phyloP scores from a whole-genome alignment of 495 filamentous ascomycete genomes.

The Penicillium chermesinum region DNA sequence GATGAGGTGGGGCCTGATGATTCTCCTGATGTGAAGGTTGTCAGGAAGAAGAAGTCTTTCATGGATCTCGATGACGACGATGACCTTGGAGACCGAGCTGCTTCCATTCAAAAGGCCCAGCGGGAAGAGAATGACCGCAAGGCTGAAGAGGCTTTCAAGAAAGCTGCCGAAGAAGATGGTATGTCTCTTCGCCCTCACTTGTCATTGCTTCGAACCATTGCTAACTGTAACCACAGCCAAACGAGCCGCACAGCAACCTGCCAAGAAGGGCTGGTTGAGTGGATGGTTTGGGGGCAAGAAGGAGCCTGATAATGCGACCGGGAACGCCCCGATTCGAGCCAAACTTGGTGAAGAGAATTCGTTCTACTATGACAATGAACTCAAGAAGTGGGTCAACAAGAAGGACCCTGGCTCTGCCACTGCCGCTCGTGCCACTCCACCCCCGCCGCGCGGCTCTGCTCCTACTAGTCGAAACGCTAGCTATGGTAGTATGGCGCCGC shows the following conservation, averaged over 20 bases:
- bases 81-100: slow-evolving; percentile 47
- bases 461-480: slow-evolving; percentile 38
- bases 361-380: slow-evolving; percentile 89
- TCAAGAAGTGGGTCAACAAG: slow-evolving; percentile 98
- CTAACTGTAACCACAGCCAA: slow-evolving; percentile 32
- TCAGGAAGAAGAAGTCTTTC: slow-evolving; percentile 61
- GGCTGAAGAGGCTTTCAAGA: slow-evolving; percentile 72
- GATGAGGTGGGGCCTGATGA: slow-evolving; percentile 29
- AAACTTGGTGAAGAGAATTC: slow-evolving; percentile 92
- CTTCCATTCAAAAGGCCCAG: slow-evolving; percentile 49
- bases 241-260: slow-evolving; percentile 25
- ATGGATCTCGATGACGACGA: slow-evolving; percentile 66
- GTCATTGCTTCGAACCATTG: slow-evolving; percentile 13
- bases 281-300: slow-evolving; percentile 80
- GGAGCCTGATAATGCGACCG: slow-evolving; percentile 53
- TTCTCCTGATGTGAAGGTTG: slow-evolving; percentile 19
- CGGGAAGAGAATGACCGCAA: slow-evolving; percentile 48
- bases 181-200: slow-evolving; percentile 14
- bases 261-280: slow-evolving; percentile 79
- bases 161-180: slow-evolving; percentile 83
- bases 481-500: slow-evolving; percentile 33
- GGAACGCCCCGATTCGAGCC: slow-evolving; percentile 65
- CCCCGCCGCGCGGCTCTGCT: slow-evolving; percentile 45
- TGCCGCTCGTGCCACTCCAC: slow-evolving; percentile 47
- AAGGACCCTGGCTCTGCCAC: slow-evolving; percentile 55